A percentile compares a stretch with the other conserved stretches of the same genome.
Evolutionary conservation across 1,284 basidiomycete species (phyloP).

Genomic region (Pseudozyma tsukubaensis): DNA sequence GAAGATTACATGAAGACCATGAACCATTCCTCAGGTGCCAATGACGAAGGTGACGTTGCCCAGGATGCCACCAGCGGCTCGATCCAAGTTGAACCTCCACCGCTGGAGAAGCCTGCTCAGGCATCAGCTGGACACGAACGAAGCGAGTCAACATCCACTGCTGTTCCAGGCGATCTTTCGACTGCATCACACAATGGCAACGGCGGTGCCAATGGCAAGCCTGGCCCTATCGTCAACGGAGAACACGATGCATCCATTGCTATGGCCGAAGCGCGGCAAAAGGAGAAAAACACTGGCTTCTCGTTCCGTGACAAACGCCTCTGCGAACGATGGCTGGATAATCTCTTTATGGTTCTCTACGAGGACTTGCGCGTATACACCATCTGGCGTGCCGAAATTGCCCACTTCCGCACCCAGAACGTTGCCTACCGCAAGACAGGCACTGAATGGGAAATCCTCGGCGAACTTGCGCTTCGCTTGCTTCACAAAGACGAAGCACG

Average conservation of each 20-base stretch:
- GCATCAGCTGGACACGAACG: constrained; percentile 66
- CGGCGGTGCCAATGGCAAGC: constrained; percentile 8
- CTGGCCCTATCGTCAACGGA: constrained; percentile 38
- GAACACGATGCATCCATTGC: constrained; percentile 50
- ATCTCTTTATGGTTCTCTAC: constrained; percentile 97
- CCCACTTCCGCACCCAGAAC: constrained; percentile 97
- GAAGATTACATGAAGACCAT: constrained; percentile 64
- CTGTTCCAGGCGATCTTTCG: constrained; percentile 24
- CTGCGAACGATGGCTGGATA: constrained; percentile 98
- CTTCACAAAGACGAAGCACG: constrained; percentile 98
- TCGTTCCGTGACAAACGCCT: constrained; percentile 96
- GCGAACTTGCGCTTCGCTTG: constrained; percentile 88
- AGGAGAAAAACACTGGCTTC: constrained; percentile 73
- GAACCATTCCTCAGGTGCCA: constrained; percentile 29
- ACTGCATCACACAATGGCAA: constrained; percentile 12
- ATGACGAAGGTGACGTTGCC: background rate
- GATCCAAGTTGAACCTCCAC: constrained; percentile 58
- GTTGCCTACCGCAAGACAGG: constrained; percentile 96
- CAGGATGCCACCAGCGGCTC: constrained; percentile 7
- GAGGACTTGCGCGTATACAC: constrained; percentile 99
- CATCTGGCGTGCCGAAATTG: constrained; percentile 98
- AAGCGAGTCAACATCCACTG: constrained; percentile 38
- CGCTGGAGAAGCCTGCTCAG: constrained; percentile 69
- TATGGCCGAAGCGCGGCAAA: constrained; percentile 42
- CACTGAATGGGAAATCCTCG: constrained; percentile 97